phyloP scores from a whole-genome alignment of 768 basidiomycete genomes.

The Termitomyces sp. region DNA sequence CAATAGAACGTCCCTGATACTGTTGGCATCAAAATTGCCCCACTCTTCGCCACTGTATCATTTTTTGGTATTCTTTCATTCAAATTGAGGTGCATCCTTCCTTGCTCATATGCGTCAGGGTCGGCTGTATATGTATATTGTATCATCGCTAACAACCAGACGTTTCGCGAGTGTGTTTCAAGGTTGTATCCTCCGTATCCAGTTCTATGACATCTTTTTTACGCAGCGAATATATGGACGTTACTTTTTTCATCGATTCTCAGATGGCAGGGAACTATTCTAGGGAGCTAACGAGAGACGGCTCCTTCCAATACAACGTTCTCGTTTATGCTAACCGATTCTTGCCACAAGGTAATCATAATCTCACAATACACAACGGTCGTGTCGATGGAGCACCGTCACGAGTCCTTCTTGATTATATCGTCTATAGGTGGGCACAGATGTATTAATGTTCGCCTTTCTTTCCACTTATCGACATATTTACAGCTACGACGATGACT shows the following conservation, averaged over 20 bases:
- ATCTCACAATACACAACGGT: slow-evolving; percentile 28
- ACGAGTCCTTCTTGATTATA: slow-evolving; percentile 29
- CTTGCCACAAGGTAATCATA: slow-evolving; percentile 23
- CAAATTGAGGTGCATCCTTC: background rate
- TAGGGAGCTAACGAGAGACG: slow-evolving; percentile 12
- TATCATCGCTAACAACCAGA: slow-evolving; percentile 21
- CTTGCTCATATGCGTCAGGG: slow-evolving; percentile 20
- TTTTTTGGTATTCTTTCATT: slow-evolving; percentile 27
- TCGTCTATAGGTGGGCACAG: slow-evolving; percentile 32
- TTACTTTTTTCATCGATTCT: slow-evolving; percentile 33
- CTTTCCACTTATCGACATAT: background rate
- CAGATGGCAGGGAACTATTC: slow-evolving; percentile 22
- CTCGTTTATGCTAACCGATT: slow-evolving; percentile 26
- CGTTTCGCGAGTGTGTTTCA: slow-evolving; percentile 14
- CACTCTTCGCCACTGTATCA: slow-evolving; percentile 17
- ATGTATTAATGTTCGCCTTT: background rate
- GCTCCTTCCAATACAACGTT: slow-evolving; percentile 25
- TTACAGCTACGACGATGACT: slow-evolving; percentile 11
- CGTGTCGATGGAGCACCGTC: slow-evolving; percentile 20
- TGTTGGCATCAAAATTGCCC: slow-evolving; percentile 10
- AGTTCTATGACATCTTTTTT: background rate
- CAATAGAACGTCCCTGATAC: slow-evolving; percentile 6
- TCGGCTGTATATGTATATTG: slow-evolving; percentile 40
- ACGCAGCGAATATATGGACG: slow-evolving; percentile 23
- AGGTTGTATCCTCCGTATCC: background rate